Conservation (phyloP, 78 protist genomes). For the Dictyostelium citrinum region DNA sequence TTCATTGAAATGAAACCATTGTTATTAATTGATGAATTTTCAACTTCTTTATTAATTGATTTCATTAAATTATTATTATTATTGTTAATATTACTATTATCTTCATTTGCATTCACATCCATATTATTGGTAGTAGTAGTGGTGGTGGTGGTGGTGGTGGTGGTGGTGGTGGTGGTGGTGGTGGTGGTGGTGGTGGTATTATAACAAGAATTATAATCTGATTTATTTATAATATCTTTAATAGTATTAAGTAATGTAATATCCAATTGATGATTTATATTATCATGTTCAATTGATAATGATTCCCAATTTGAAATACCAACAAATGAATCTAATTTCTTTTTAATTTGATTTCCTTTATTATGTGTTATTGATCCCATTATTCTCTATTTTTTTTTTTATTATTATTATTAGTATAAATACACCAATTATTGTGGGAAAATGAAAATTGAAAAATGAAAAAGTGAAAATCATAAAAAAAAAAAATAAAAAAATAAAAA, state of each 20-base stretch:
- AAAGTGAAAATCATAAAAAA: background rate
- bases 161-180: background rate
- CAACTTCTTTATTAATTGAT: background rate
- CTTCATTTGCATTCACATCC: background rate
- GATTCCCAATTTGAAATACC: conserved; percentile 34
- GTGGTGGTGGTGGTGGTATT: background rate
- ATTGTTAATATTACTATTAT: background rate
- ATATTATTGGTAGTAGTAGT: background rate
- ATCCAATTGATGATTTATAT: conserved; percentile 38
- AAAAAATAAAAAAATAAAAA: background rate
- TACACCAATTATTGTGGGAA: too few relatives aligned
- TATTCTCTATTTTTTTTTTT: background rate
- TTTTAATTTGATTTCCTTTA: conserved; percentile 25
- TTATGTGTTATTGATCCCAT: conserved; percentile 12
- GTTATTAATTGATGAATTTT: background rate
- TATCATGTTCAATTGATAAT: conserved; percentile 35
- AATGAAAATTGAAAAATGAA: too few relatives aligned
- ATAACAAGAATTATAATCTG: background rate
- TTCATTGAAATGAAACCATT: background rate
- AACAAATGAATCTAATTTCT: background rate
- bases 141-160: background rate
- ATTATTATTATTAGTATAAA: too few relatives aligned
- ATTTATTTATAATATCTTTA: background rate
- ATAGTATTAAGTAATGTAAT: background rate
- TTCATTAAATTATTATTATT: background rate